Evolutionary conservation across 2,329 filamentous ascomycete species (phyloP), one percentile per base, ranked within the genome.

Genomic region (Aspergillus sp.): DNA sequence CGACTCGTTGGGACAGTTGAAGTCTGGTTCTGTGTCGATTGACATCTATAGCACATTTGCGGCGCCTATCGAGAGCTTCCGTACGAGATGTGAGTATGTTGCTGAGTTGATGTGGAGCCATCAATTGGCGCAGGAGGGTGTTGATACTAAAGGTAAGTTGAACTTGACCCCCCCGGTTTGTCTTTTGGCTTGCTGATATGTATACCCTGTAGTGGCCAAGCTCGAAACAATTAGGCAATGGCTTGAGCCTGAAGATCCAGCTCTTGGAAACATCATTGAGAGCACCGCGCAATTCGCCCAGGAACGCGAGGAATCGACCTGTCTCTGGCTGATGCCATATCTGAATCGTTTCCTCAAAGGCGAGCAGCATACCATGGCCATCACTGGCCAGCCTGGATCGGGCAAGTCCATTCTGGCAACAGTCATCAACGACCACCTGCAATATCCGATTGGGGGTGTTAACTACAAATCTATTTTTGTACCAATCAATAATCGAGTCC

Each of bases 281-380:
- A 72, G 73, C 48, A 69, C 70, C 55, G 69, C 54, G 52, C 71
- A 59, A 52, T 65, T 58, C 57, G 71, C 61, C 50, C 68, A 60
- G 23, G 60, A 70, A 23, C 66, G 76, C 30, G 74, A 73, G 43
- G 76, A 79, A 50, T 73, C 73, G 50, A 80, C 76, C 17, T 79
- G 77, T 49, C 64, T 78, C 33, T 80, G 77, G 77, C 72, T 80
- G 52, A 67, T 72, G 20, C 70, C 74, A 33, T 66, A 74, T 27
- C 59, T 80, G 19, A 65, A 66, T n/a, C 68, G 69, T 7, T 81
- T 80, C 49, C 53, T 74, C 30, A 73, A 75, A 44, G 70, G 71
- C 38, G 56, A 68, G 0, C 63, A 76, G 25, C 65, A 67, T 12
- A 64, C 70, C 2, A 59, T 81, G 27, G 54, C 72, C 19, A 66